Conservation (phyloP, 345 rosid genomes). For the Populus deltoides region DNA sequence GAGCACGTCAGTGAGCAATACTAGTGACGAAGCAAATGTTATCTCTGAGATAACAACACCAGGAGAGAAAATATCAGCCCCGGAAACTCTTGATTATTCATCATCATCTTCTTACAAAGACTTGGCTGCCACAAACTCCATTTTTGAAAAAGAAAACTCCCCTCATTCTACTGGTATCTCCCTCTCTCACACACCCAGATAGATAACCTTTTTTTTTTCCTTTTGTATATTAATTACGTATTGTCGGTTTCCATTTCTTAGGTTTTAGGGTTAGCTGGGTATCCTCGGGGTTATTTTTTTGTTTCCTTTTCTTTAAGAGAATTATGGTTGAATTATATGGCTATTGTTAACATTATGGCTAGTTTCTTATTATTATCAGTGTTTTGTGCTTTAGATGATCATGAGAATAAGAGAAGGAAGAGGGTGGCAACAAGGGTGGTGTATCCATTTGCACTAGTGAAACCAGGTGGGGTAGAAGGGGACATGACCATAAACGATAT, state of each 20-base stretch:
- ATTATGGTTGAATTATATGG: neutral
- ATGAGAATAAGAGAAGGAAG: constrained; percentile 38
- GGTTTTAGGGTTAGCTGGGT: neutral
- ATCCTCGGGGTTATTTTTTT: neutral
- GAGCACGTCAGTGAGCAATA: constrained; percentile 33
- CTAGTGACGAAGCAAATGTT: constrained; percentile 42
- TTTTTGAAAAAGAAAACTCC: constrained; percentile 17
- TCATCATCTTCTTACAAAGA: constrained; percentile 39
- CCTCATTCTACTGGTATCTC: neutral
- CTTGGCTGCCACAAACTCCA: constrained; percentile 21
- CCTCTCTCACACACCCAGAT: neutral
- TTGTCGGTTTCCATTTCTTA: neutral
- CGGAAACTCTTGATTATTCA: constrained; percentile 31
- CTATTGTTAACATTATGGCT: neutral
- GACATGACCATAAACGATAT: constrained; percentile 81
- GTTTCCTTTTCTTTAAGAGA: neutral
- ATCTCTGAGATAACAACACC: constrained; percentile 45
- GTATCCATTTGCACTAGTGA: constrained; percentile 92
- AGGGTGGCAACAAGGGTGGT: constrained; percentile 51
- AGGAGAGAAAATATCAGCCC: constrained; percentile 30
- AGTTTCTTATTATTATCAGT: neutral
- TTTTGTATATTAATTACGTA: neutral
- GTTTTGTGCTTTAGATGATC: neutral
- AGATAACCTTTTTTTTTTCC: neutral
- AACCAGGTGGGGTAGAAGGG: constrained; percentile 85